Percentiles rank a stretch among this genome's conserved stretches.
Conservation (phyloP, 768 basidiomycete genomes). For the Tricholoma terreum region DNA sequence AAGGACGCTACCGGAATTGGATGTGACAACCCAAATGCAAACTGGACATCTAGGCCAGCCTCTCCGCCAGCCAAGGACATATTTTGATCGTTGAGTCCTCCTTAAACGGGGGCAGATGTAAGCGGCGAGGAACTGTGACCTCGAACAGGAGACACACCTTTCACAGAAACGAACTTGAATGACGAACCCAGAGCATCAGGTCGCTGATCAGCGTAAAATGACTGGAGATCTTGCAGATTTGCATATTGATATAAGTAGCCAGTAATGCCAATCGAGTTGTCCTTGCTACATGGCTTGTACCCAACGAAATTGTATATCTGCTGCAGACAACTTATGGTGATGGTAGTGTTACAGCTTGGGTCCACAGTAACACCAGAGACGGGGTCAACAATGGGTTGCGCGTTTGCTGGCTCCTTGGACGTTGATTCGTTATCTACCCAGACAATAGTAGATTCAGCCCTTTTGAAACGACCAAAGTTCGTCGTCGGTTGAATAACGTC, state of each 20-base stretch:
- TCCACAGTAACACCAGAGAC: conserved; percentile 39
- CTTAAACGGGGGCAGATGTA: conserved; percentile 29
- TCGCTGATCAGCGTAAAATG: conserved; percentile 47
- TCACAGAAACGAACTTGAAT: no score
- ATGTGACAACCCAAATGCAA: no score
- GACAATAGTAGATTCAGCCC: conserved; percentile 37
- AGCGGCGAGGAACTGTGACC: background rate
- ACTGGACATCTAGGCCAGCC: no score
- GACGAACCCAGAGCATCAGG: no score
- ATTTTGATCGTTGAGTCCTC: conserved; percentile 59
- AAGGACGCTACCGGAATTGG: no score
- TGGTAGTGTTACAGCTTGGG: conserved; percentile 44
- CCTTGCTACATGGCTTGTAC: conserved; percentile 38
- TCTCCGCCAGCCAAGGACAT: conserved; percentile 51
- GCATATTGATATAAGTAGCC: conserved; percentile 52
- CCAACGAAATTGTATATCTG: conserved; percentile 53
- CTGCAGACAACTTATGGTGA: conserved; percentile 52
- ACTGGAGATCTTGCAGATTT: conserved; percentile 48
- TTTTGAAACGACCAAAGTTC: conserved; percentile 49
- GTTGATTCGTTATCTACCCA: conserved; percentile 20
- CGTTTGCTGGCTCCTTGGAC: conserved; percentile 6
- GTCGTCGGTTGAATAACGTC: conserved; percentile 75
- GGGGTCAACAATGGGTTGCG: conserved; percentile 14
- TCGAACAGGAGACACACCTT: no score
- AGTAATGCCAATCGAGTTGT: conserved; percentile 53